These are phyloP conservation scores for Globisporangium yorkense DNA, from an alignment of 352 stramenopile genomes.

Conservation along the genomic window DNA sequence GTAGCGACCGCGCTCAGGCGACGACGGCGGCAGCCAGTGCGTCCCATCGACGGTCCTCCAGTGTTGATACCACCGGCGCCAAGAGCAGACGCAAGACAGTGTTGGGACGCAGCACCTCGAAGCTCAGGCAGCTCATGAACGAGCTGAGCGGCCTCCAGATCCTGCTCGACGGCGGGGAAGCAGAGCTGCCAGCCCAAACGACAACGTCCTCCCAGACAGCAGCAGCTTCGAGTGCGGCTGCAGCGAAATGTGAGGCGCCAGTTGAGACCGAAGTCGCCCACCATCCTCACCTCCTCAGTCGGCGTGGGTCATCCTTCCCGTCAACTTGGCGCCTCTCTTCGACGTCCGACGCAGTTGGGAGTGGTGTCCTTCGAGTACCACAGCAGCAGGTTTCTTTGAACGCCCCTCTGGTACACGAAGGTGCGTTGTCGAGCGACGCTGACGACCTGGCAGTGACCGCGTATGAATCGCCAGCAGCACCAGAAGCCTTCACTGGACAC, in stretches of 20 bases:
- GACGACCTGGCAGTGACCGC: no score
- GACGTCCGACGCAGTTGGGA: not conserved
- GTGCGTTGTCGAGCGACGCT: no score
- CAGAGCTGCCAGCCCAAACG: not conserved
- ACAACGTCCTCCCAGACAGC: no score
- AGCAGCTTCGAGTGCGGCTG: no score
- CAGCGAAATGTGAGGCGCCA: no score
- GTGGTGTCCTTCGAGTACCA: not conserved
- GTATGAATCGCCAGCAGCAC: no score
- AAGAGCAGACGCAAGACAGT: not conserved
- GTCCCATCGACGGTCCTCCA: conserved; percentile 3
- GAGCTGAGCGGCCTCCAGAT: not conserved
- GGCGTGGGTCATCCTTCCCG: not conserved
- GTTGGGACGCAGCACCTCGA: not conserved
- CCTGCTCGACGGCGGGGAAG: not conserved
- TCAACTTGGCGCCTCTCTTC: not conserved
- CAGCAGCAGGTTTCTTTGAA: not conserved
- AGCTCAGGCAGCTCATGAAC: conserved; percentile 3
- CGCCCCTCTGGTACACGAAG: no score
- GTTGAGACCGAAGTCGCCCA: no score
- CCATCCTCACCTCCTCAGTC: not conserved
- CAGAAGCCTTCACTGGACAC: no score
- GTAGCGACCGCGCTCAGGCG: not conserved
- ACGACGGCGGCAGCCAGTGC: not conserved
- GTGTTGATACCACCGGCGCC: not conserved